Percentiles rank a stretch among this genome's conserved stretches.
phyloP scores from a whole-genome alignment of 163 green algal species.

The Chlorella variabilis region DNA sequence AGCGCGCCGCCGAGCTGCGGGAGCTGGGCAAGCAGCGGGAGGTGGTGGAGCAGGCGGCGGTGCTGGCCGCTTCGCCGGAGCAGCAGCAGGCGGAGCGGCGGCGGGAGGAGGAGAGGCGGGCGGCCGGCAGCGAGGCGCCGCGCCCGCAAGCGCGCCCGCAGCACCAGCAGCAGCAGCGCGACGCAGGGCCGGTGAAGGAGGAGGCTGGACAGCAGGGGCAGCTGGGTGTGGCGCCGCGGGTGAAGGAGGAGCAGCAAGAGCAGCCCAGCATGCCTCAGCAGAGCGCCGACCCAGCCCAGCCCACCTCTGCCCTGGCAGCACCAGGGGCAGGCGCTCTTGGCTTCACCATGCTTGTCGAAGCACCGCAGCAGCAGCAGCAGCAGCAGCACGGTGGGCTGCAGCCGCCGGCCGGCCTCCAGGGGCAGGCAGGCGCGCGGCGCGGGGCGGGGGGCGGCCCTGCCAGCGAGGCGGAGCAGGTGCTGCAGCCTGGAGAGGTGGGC shows the following conservation, averaged over 20 bases:
- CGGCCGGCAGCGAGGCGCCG: too few species aligned
- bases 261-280: too few species aligned
- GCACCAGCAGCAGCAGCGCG: too few species aligned
- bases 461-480: slow-evolving; percentile 11
- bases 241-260: too few species aligned
- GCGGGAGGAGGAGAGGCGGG: too few species aligned
- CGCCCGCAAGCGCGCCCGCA: too few species aligned
- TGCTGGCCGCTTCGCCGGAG: too few species aligned
- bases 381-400: background rate
- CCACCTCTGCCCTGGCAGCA: too few species aligned
- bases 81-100: background rate
- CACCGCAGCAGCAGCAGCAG: background rate
- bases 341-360: too few species aligned
- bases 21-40: background rate
- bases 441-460: background rate
- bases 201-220: background rate
- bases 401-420: background rate
- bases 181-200: background rate
- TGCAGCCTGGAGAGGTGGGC: slow-evolving; percentile 56
- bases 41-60: background rate
- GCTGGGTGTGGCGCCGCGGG: background rate
- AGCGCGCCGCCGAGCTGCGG: background rate
- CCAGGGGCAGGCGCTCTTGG: background rate
- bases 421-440: background rate
- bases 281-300: too few species aligned